Base-by-base conservation (phyloP, 371 early-diverging fungal species). In the Batkoa obscura region DNA sequence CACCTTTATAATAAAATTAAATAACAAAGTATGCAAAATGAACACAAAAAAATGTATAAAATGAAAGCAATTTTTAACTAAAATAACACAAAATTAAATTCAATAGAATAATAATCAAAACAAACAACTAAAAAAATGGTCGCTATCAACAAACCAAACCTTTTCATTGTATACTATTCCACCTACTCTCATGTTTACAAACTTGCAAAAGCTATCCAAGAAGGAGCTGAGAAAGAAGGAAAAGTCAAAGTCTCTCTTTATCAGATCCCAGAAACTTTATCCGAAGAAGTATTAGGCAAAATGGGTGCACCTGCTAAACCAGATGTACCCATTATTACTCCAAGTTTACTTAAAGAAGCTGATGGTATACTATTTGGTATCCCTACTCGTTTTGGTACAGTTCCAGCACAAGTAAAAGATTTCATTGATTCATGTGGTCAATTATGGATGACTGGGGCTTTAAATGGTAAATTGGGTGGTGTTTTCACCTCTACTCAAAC, bases 361-460 rank as follows among this genome's bases (percentile, higher is more conserved):
- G 90, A 81, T 81, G 59, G 64, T 82, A 55, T 69, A 71, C 17
- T 56, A 72, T 36, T 90, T 90, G 66, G 64, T 76, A 12, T 50
- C 12, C 23, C 23, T 38, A 82, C 85, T 32, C 68, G 84, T 2
- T 87, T 74, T 61, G 88, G 88, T 10, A 64, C 59, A 12, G 60
- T 79, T 12, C 79, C 87, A 0, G 81, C 88, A 17, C 90, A 90
- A 53, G 66, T 88, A 60, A 81, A 84, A 60, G 64, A 83, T 51
- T 66, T 74, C 32, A 50, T 73, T 30, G 90, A 90, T 68, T 64
- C 79, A 0, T 82, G 82, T 0, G 90, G 90, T 38, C 60, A 65
- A 50, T 65, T 88, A 12, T 88, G 86, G 86, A 68, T 71, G 9
- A 57, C 23, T 30, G 78, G 78, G 8, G 73, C 78, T 0, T 64